Evolutionary conservation across 768 basidiomycete species (phyloP).

Genomic region (Lactarius quietus): DNA sequence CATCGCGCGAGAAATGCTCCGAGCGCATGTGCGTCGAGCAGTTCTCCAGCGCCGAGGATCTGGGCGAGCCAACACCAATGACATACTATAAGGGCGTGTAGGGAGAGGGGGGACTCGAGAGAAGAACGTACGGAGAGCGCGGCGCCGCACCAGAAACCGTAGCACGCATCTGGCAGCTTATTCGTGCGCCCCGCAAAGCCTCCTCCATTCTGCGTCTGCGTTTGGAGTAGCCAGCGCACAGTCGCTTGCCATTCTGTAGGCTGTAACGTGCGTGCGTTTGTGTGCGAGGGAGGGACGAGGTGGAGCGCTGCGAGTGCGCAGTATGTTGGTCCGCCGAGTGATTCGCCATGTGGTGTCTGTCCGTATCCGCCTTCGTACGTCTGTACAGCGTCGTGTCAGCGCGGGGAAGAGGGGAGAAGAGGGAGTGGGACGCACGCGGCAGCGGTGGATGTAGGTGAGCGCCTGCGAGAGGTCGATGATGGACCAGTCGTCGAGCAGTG

Average conservation of each 20-base stretch:
- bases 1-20: constrained; percentile 64
- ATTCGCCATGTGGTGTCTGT: constrained; percentile 75
- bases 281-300: constrained; percentile 46
- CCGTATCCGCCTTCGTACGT: constrained; percentile 93
- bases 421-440: constrained; percentile 53
- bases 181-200: constrained; percentile 88
- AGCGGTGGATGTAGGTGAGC: constrained; percentile 59
- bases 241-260: constrained; percentile 48
- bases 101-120: constrained; percentile 5
- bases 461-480: constrained; percentile 62
- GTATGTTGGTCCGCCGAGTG: constrained; percentile 96
- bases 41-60: constrained; percentile 62
- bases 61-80: constrained; percentile 34
- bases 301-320: constrained; percentile 77
- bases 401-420: no score
- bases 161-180: constrained; percentile 90
- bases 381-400: constrained; percentile 42
- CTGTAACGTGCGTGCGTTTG: no score
- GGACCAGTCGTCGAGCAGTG: constrained; percentile 77
- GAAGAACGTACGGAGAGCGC: constrained; percentile 61
- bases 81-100: constrained; percentile 34
- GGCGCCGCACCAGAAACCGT: constrained; percentile 94
- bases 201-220: constrained; percentile 58
- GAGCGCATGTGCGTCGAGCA: constrained; percentile 57
- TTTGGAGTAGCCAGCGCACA: constrained; percentile 72